These are phyloP conservation scores for Calocera viscosa DNA, from an alignment of 768 basidiomycete genomes.

Conservation along the genomic window DNA sequence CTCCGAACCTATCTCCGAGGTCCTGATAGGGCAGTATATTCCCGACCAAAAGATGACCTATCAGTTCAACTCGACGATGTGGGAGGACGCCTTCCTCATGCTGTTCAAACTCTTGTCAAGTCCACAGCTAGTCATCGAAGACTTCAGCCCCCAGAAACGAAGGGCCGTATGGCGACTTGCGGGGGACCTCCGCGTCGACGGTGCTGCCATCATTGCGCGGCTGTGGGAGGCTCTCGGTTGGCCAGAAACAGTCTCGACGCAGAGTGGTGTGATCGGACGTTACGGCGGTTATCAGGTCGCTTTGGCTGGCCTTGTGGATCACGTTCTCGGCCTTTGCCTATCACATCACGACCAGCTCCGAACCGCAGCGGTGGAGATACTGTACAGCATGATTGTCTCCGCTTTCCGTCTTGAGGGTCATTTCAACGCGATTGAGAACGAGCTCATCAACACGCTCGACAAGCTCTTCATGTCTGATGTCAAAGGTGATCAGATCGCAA, in stretches of 20 bases:
- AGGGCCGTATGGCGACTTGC: constrained; percentile 93
- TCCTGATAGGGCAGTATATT: constrained; percentile 72
- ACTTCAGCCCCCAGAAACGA: constrained; percentile 93
- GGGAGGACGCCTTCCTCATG: constrained; percentile 72
- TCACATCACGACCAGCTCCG: constrained; percentile 90
- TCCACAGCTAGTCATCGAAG: constrained; percentile 85
- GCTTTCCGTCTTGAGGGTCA: constrained; percentile 75
- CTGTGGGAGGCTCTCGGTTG: constrained; percentile 81
- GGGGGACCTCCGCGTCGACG: constrained; percentile 88
- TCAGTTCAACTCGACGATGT: constrained; percentile 62
- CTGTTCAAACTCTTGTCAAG: constrained; percentile 76
- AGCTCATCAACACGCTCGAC: constrained; percentile 82
- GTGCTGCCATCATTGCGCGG: constrained; percentile 60
- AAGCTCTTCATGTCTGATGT: constrained; percentile 86
- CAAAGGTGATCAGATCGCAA: constrained; percentile 79
- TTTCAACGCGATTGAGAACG: constrained; percentile 83
- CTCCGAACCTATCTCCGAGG: constrained; percentile 63
- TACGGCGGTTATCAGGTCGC: constrained; percentile 70
- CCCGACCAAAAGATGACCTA: constrained; percentile 50
- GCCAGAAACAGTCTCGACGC: constrained; percentile 44
- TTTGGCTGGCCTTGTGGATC: constrained; percentile 72
- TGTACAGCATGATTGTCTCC: constrained; percentile 90
- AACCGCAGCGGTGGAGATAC: constrained; percentile 78
- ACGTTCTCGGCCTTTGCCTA: constrained; percentile 81
- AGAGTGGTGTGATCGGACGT: constrained; percentile 42